Evolutionary conservation across 1,284 basidiomycete species (phyloP).

Genomic region (Ustilago esculenta): DNA sequence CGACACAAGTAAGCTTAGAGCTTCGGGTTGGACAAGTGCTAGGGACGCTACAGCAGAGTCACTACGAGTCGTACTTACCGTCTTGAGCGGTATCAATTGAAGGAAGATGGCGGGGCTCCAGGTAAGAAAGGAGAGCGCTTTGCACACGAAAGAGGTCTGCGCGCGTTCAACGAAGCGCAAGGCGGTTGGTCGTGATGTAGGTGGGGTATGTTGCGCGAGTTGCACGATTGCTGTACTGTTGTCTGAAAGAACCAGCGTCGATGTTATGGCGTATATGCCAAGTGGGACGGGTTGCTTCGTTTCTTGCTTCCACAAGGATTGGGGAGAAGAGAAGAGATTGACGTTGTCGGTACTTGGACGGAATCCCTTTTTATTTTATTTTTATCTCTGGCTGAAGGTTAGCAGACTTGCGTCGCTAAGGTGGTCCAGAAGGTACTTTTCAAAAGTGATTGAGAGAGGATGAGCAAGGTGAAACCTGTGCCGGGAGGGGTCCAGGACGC

Average conservation of each 20-base stretch:
- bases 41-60: too few species aligned
- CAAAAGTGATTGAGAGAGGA: slow-evolving; percentile 7
- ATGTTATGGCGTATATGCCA: not conserved
- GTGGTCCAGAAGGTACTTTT: slow-evolving; percentile 6
- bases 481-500: slow-evolving; percentile 18
- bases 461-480: too few species aligned
- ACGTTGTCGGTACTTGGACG: not conserved
- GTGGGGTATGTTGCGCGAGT: not conserved
- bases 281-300: slow-evolving; percentile 1
- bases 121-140: not conserved
- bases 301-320: not conserved
- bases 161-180: slow-evolving; percentile 1
- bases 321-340: not conserved
- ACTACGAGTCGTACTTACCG: too few species aligned
- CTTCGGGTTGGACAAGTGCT: too few species aligned
- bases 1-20: too few species aligned
- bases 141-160: not conserved
- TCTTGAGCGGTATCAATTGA: not conserved
- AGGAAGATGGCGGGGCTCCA: not conserved
- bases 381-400: too few species aligned
- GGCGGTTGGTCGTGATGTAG: not conserved
- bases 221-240: slow-evolving; percentile 4
- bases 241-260: slow-evolving; percentile 15
- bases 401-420: not conserved
- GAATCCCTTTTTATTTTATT: too few species aligned